Conservation (phyloP, 1,284 basidiomycete genomes). For the Apiotrichum montevideense region DNA sequence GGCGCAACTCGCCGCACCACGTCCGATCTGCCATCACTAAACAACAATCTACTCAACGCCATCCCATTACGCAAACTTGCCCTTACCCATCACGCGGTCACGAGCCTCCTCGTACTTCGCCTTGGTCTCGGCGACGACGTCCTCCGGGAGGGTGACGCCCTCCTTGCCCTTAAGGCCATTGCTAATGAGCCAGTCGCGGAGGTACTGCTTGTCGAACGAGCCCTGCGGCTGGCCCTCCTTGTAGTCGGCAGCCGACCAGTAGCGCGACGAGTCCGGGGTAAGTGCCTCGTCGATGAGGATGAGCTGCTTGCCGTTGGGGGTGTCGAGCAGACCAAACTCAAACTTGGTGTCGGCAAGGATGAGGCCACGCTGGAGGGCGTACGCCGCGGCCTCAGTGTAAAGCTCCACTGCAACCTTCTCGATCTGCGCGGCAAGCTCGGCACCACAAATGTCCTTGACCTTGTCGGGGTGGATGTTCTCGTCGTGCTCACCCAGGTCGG, state of each 20-base stretch:
- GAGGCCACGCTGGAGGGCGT: slow-evolving; percentile 73
- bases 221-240: slow-evolving; percentile 68
- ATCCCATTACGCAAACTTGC: slow-evolving; percentile 20
- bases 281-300: slow-evolving; percentile 93
- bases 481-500: slow-evolving; percentile 88
- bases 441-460: slow-evolving; percentile 49
- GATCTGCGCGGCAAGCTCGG: slow-evolving; percentile 44
- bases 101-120: slow-evolving; percentile 72
- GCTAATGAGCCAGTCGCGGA: slow-evolving; percentile 78
- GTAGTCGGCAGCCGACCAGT: slow-evolving; percentile 82
- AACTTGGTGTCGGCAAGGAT: slow-evolving; percentile 96
- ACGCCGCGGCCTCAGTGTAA: slow-evolving; percentile 63
- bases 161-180: slow-evolving; percentile 71
- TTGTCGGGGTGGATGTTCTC: slow-evolving; percentile 93
- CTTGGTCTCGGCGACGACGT: slow-evolving; percentile 70
- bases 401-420: slow-evolving; percentile 43
- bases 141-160: slow-evolving; percentile 64
- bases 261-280: slow-evolving; percentile 94
- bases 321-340: slow-evolving; percentile 67
- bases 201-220: slow-evolving; percentile 95
- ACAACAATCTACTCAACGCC: not conserved
- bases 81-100: slow-evolving; percentile 56
- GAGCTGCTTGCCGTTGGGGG: slow-evolving; percentile 51
- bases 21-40: too few species aligned
- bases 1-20: too few species aligned